phyloP scores from a whole-genome alignment of 176 grass and related monocot genomes.

The Juncus effusus region DNA sequence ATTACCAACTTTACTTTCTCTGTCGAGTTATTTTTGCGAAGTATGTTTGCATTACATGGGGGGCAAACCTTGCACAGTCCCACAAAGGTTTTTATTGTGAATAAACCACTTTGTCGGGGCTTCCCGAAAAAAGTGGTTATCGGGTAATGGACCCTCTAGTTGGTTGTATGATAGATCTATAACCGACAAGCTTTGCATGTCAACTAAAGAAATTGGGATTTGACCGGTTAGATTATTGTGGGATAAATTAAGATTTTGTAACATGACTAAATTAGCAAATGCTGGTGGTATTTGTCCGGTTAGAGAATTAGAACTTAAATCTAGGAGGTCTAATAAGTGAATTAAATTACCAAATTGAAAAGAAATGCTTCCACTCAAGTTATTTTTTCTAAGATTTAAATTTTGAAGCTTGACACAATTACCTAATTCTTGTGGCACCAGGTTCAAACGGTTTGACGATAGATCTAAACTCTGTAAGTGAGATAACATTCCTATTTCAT shows the following conservation, averaged over 20 bases:
- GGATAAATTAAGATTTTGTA: constrained; percentile 34
- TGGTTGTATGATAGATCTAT: constrained; percentile 42
- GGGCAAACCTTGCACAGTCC: neutral
- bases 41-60: neutral
- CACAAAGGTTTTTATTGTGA: constrained; percentile 26
- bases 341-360: constrained; percentile 24
- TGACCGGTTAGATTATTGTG: constrained; percentile 39
- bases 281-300: constrained; percentile 20
- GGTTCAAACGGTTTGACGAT: neutral
- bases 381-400: constrained; percentile 25
- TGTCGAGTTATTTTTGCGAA: neutral
- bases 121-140: neutral
- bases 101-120: constrained; percentile 6
- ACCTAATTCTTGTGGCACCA: constrained; percentile 1
- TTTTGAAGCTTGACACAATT: constrained; percentile 20
- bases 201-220: constrained; percentile 13
- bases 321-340: constrained; percentile 12
- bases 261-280: constrained; percentile 20
- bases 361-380: constrained; percentile 35
- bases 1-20: neutral
- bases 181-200: constrained; percentile 29
- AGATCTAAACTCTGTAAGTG: neutral
- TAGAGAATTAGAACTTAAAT: constrained; percentile 31
- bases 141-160: constrained; percentile 27
- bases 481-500: constrained; percentile 2